Percentiles rank a stretch among this genome's conserved stretches.
These are phyloP conservation scores for Balamuthia mandrillaris DNA, from an alignment of 208 protist species.

Conservation along the genomic window DNA sequence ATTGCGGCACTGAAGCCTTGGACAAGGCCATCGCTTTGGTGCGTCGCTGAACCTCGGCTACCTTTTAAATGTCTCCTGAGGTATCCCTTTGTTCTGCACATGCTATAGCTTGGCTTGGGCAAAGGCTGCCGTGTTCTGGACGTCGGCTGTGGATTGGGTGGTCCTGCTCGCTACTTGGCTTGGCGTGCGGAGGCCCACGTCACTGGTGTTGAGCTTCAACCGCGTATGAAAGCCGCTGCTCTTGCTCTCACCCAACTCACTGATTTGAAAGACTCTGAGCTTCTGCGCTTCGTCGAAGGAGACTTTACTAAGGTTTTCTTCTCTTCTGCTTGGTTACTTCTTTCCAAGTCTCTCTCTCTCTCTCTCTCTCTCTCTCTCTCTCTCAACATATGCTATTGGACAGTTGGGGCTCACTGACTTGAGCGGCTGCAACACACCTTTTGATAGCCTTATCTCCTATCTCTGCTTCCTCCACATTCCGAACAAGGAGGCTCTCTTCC, in stretches of 20 bases:
- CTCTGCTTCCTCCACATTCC: neutral
- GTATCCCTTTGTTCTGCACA: neutral
- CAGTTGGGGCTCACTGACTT: neutral
- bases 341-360: too few species aligned
- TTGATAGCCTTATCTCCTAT: neutral
- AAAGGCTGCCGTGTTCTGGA: neutral
- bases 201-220: neutral
- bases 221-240: neutral
- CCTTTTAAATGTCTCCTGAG: neutral
- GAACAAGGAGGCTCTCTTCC: neutral
- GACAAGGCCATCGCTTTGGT: neutral
- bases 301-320: neutral
- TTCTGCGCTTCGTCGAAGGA: neutral
- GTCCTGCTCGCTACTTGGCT: neutral
- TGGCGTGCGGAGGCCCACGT: neutral
- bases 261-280: neutral
- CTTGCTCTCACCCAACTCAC: neutral
- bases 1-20: neutral
- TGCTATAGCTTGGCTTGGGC: neutral
- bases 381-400: too few species aligned
- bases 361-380: too few species aligned
- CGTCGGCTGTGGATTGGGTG: neutral
- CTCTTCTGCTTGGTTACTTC: too few species aligned
- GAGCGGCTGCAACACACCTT: neutral
- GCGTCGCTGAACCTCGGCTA: neutral